Evolutionary conservation across 257 asterid species (phyloP), one percentile per base, ranked within the genome.

Genomic region (Solanum chilense): DNA sequence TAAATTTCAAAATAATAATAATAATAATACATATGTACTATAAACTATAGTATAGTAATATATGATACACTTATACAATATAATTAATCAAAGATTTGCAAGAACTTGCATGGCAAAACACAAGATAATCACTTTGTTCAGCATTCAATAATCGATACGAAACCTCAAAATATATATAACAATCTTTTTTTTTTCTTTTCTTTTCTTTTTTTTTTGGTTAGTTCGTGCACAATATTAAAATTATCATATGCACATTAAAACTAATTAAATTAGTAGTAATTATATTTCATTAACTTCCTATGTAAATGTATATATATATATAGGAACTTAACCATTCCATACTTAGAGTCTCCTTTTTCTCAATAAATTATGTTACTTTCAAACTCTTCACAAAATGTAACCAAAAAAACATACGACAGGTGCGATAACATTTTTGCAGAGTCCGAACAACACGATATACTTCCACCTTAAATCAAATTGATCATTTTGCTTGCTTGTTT

Each of bases 241-340:
- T 15, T 45, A 9, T 27, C 66, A 9, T 27, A 80, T 80, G 84
- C 84, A 27, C 84, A 80, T 47, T 47, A 37, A 45, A 45, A 45
- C 84, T 45, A 69, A 69, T 29, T 29, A 80, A 47, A 45, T 80
- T 56, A 45, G 84, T 27, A 23, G 37, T 62, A 66, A 20, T 35
- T 27, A 77, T 77, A 77, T 45, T 25, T 80, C 84, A 80, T 49
- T 80, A 80, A 47, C 84, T 27, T 78, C 56, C 82, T 74, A 74
- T 21, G 7, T 73, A 73, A 20, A 49, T 49, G 56, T 47, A 0
- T 47, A 56, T 56, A 18, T 52, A 66, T 68, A 66, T 66, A 21
- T 39, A 75, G 56, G 82, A 68, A 75, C 56, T 39, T 39, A 37
- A 3, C 56, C 49, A 39, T 75, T 25, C 52, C 35, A 75, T 39